Base-by-base conservation (phyloP, 805 yeast genomes). In the Wickerhamiella lipophila region DNA sequence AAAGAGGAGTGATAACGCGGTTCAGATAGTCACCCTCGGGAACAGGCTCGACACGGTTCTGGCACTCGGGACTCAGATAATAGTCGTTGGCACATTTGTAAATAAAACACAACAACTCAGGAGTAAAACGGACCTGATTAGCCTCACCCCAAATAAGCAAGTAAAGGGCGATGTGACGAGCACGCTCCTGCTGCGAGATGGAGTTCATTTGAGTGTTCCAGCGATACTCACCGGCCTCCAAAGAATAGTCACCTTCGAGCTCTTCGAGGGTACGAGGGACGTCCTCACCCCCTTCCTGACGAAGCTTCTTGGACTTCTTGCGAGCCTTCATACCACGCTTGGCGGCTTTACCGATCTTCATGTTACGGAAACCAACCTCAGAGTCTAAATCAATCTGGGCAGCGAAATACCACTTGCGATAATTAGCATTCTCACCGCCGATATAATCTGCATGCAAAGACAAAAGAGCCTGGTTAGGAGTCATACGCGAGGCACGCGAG, bases 61-160 rank as follows among this genome's bases (percentile, higher is more conserved):
- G 94, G 69, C 96, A 87, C 61, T 83, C 79, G 48, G 94, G 94
- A 49, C 95, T 84, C 53, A 76, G 69, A 64, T 86, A 73, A 69
- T 92, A 88, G 68, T 92, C 98, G 56, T 75, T 75, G 51, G 96
- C 95, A 66, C 94, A 84, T 73, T 94, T 89, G 77, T 79, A 94
- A 62, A 92, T 80, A 75, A 83, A 92, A 76, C 96, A 85, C 54
- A 92, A 70, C 69, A 83, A 75, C 73, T 87, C 96, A 19, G 83
- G 74, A 50, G 92, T 82, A 71, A 92, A 92, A 68, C 99, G 83
- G 51, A 89, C 94, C 60, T 78, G 81, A 61, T 79, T 80, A 5
- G 87, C 81, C 61, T 83, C 88, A 30, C 88, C 88, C 88, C 88
- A 81, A 38, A 79, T 69, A 49, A 74, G 70, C 55, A 76, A 65